Base-by-base conservation (phyloP, 805 yeast genomes). In the Cyberlindnera subsufficiens region DNA sequence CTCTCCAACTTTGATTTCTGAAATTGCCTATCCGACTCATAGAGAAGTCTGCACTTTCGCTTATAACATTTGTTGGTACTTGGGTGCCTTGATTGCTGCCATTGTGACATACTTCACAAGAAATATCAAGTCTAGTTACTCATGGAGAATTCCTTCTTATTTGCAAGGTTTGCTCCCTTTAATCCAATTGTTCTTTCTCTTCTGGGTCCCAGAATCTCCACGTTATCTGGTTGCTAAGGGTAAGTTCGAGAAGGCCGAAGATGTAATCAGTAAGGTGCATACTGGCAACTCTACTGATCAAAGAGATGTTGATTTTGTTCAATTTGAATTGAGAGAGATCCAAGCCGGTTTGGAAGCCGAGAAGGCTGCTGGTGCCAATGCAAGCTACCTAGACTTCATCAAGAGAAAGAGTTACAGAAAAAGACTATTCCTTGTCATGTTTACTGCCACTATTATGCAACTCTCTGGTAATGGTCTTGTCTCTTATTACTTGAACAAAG, bases 91-190 rank as follows among this genome's bases (percentile, higher is more conserved):
- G 3, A 71, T 66, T 44, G 78, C 77, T 51, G 40, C 54, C 6
- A 36, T 43, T 13, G 48, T 50, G 27, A 44, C 54, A 15, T 52
- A 52, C 29, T 37, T 40, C 35, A 63, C 75, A 7, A 59, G 60
- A 50, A 48, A 43, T 37, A 33, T 59, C 6, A 38, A 35, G 7
- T 44, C 48, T 35, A 53, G 61, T 25, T 67, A 68, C 63, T 61
- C 68, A 30, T 77, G 82, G 82, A 72, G 77, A 60, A 63, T 77
- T 40, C 82, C 83, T 18, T 65, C 77, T 5, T 65, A 64, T 38
- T 47, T 77, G 32, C 83, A 78, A 58, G 75, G 69, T 32, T 53
- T 64, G 8, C 60, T 71, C 46, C 80, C 82, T 2, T 27, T 67
- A 3, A 15, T 72, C 27, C 78, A 73, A 52, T 53, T 66, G 15